phyloP scores from a whole-genome alignment of 805 yeast genomes.

The Cyberlindnera meyerae region DNA sequence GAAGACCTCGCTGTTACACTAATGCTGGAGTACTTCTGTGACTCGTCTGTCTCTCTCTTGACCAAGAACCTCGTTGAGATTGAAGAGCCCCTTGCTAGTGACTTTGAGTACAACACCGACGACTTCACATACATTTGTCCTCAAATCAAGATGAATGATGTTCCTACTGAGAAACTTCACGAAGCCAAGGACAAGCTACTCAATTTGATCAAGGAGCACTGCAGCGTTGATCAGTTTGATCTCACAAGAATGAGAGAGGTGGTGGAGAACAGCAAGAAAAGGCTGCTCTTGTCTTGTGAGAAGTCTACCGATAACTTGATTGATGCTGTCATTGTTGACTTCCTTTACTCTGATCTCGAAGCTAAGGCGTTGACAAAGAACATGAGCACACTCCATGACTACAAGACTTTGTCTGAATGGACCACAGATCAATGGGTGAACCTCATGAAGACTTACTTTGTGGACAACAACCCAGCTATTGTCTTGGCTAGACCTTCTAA shows the following conservation, averaged over 20 bases:
- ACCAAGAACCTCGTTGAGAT: slow-evolving; percentile 71
- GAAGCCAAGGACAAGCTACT: slow-evolving; percentile 50
- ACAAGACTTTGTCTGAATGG: slow-evolving; percentile 52
- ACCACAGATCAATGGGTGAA: slow-evolving; percentile 59
- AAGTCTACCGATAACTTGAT: slow-evolving; percentile 57
- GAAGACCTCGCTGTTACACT: slow-evolving; percentile 66
- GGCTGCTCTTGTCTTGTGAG: slow-evolving; percentile 57
- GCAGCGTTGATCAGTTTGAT: slow-evolving; percentile 49
- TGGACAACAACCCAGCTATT: slow-evolving; percentile 58
- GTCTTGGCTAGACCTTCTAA: slow-evolving; percentile 71
- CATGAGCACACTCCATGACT: slow-evolving; percentile 54
- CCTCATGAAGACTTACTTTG: slow-evolving; percentile 46
- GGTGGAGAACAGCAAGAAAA: slow-evolving; percentile 58
- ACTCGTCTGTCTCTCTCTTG: slow-evolving; percentile 71
- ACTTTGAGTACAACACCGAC: slow-evolving; percentile 64
- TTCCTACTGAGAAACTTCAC: slow-evolving; percentile 61
- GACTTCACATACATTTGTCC: slow-evolving; percentile 64
- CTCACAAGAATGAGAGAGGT: slow-evolving; percentile 61
- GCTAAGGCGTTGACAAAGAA: slow-evolving; percentile 55
- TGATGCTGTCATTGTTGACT: slow-evolving; percentile 68
- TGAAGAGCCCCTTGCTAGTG: slow-evolving; percentile 75
- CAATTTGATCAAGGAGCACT: slow-evolving; percentile 48
- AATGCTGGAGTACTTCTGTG: slow-evolving; percentile 69
- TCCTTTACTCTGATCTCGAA: slow-evolving; percentile 67
- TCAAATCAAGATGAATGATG: slow-evolving; percentile 56